phyloP scores from a whole-genome alignment of 257 asterid species.

The Datura wrightii region DNA sequence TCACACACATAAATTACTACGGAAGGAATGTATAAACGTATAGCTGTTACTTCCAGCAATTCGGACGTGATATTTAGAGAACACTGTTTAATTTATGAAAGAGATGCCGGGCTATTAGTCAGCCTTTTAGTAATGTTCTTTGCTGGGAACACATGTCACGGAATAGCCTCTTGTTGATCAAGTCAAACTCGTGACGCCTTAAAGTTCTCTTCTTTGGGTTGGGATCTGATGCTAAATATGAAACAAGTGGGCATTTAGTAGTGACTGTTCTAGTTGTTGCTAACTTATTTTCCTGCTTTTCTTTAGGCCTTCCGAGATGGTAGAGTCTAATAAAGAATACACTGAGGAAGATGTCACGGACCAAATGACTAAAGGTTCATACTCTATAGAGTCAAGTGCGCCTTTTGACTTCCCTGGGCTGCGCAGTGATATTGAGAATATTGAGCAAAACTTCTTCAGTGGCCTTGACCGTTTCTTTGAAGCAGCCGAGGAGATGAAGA shows the following conservation, averaged over 20 bases:
- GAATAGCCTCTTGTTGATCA: not conserved
- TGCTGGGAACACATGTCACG: not conserved
- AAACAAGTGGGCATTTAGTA: not conserved
- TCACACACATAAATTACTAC: not conserved
- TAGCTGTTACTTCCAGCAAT: not conserved
- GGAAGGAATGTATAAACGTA: not conserved
- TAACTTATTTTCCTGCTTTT: constrained; percentile 25
- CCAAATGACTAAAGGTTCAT: constrained; percentile 63
- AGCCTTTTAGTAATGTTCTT: not conserved
- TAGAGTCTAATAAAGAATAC: constrained; percentile 73
- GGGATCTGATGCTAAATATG: constrained; percentile 23
- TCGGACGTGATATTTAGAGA: not conserved
- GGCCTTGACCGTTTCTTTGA: constrained; percentile 51
- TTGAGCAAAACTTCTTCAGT: constrained; percentile 62
- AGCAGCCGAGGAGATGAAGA: constrained; percentile 67
- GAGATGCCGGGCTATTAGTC: not conserved
- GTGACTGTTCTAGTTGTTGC: not conserved
- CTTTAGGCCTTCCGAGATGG: constrained; percentile 81
- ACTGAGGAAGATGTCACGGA: constrained; percentile 87
- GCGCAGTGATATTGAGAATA: constrained; percentile 70
- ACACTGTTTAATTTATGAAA: not conserved
- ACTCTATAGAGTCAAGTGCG: constrained; percentile 40
- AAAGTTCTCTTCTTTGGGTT: not conserved
- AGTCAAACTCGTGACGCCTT: not conserved
- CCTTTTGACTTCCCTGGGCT: constrained; percentile 69